These are phyloP conservation scores for Periconia digitata DNA, from an alignment of 2,329 filamentous ascomycete species.

Conservation along the genomic window DNA sequence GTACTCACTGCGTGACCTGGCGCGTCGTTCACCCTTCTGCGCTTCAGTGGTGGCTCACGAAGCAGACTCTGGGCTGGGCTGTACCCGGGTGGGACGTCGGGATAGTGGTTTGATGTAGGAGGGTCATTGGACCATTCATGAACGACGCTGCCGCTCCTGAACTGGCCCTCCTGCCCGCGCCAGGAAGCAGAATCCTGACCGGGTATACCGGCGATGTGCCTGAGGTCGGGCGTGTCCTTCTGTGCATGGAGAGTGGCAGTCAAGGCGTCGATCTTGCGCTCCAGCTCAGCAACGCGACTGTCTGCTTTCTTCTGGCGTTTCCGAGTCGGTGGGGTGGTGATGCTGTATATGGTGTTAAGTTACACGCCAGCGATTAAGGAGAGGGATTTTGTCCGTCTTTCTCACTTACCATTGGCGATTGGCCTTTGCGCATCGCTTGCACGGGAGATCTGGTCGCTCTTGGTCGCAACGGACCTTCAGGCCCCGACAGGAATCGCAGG, in stretches of 20 bases:
- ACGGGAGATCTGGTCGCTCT: constrained; percentile 63
- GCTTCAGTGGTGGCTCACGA: constrained; percentile 34
- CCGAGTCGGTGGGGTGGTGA: constrained; percentile 66
- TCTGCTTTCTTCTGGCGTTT: constrained; percentile 93
- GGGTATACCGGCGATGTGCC: constrained; percentile 26
- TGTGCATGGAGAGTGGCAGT: constrained; percentile 75
- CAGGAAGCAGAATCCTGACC: constrained; percentile 10
- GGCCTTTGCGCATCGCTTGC: constrained; percentile 74
- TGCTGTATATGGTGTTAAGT: constrained; percentile 11
- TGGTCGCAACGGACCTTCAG: constrained; percentile 77
- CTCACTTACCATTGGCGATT: constrained; percentile 67
- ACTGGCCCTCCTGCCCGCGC: constrained; percentile 25
- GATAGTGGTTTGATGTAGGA: constrained; percentile 14
- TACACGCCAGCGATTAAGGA: background rate
- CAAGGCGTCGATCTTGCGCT: constrained; percentile 88
- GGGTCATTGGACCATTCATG: constrained; percentile 33
- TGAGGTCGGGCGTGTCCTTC: constrained; percentile 26
- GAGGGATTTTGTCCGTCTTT: background rate
- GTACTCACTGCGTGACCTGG: constrained; percentile 30
- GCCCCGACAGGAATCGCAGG: constrained; percentile 52
- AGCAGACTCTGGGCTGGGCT: constrained; percentile 33
- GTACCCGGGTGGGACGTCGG: constrained; percentile 35
- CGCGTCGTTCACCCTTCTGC: constrained; percentile 31
- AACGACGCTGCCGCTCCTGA: constrained; percentile 25
- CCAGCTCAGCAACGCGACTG: constrained; percentile 82